Evolutionary conservation across 1,139 yeast genomes (phyloP).

Genomic region (Geotrichum histeridarum): DNA sequence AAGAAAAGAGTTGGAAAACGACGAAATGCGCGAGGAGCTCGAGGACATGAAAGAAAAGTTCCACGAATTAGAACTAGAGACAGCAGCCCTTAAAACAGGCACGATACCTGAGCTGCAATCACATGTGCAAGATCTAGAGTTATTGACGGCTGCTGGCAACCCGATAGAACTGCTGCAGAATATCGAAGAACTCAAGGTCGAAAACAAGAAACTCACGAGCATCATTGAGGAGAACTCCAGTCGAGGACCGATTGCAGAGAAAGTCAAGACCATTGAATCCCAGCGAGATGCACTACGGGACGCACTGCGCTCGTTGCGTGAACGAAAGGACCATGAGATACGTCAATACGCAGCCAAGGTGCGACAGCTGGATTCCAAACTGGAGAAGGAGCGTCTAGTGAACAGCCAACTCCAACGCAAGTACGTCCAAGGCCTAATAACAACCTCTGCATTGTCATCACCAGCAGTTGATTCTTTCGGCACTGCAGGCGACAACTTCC

Average conservation of each 20-base stretch:
- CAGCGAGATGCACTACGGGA: conserved; percentile 45
- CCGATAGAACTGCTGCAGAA: conserved; percentile 33
- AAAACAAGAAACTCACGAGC: conserved; percentile 33
- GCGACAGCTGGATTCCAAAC: conserved; percentile 30
- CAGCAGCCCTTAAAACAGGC: conserved; percentile 35
- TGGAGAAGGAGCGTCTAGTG: conserved; percentile 28
- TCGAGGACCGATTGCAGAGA: conserved; percentile 31
- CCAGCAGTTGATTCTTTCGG: background rate
- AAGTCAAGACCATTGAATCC: conserved; percentile 36
- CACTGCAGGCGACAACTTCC: background rate
- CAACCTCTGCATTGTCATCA: conserved; percentile 11
- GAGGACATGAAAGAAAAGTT: conserved; percentile 27
- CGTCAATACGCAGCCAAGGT: conserved; percentile 33
- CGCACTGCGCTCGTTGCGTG: conserved; percentile 37
- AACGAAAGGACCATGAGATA: conserved; percentile 39
- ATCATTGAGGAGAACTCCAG: conserved; percentile 33
- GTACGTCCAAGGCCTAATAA: conserved; percentile 24
- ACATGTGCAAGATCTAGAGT: conserved; percentile 31
- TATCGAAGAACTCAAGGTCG: conserved; percentile 35
- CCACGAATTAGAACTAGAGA: conserved; percentile 33
- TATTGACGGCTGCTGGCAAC: conserved; percentile 33
- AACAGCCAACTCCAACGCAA: conserved; percentile 30
- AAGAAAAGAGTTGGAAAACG: conserved; percentile 29
- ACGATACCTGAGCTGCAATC: conserved; percentile 30
- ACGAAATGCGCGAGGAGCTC: conserved; percentile 24